phyloP scores from a whole-genome alignment of 306 rosid species.

The Fagus crenata region DNA sequence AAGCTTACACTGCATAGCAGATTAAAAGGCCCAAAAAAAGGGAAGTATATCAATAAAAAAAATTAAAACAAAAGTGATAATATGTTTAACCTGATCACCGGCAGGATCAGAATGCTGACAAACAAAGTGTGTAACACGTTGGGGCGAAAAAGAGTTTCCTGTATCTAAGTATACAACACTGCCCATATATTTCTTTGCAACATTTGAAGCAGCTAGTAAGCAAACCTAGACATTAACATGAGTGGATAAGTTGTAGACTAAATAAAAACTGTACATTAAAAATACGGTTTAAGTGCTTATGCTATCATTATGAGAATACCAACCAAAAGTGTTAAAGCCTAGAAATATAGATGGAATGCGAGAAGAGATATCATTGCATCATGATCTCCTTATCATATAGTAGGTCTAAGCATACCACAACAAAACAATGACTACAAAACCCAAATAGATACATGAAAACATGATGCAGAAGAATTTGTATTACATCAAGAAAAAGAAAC shows the following conservation, averaged over 20 bases:
- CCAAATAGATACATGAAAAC: background rate
- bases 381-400: background rate
- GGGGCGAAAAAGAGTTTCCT: slow-evolving; percentile 79
- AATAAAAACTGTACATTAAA: slow-evolving; percentile 8
- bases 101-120: slow-evolving; percentile 35
- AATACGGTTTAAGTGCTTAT: background rate
- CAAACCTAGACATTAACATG: slow-evolving; percentile 59
- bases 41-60: too few species aligned
- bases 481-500: background rate
- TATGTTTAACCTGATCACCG: slow-evolving; percentile 43
- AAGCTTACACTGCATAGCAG: too few species aligned
- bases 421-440: background rate
- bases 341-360: background rate
- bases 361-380: background rate
- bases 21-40: too few species aligned
- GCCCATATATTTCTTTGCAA: slow-evolving; percentile 47
- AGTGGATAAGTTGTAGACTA: background rate
- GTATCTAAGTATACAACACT: slow-evolving; percentile 77
- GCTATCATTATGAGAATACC: background rate
- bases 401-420: background rate
- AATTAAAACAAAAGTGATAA: slow-evolving; percentile 3
- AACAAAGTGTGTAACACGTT: slow-evolving; percentile 59
- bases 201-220: slow-evolving; percentile 66
- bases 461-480: background rate
- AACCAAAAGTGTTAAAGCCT: background rate